Conservation (phyloP, 192 early-diverging fungal genomes). For the Coemansia sp. region DNA sequence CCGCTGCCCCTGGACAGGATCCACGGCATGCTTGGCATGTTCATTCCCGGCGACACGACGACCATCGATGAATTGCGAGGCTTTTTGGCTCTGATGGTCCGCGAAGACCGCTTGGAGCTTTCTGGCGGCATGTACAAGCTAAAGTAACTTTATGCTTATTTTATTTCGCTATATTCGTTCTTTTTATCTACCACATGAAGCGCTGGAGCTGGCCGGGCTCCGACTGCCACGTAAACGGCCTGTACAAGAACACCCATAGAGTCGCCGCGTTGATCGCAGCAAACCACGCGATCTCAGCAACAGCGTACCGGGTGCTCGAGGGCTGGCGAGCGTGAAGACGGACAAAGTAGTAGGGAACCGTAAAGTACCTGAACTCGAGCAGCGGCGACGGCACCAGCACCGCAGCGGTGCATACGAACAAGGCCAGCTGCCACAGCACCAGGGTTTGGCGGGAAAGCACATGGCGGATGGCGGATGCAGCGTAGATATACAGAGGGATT, state of each 20-base stretch:
- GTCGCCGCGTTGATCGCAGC: conserved; percentile 62
- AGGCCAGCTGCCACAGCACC: conserved; percentile 58
- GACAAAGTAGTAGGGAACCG: conserved; percentile 77
- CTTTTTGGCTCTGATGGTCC: conserved; percentile 52
- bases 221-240: conserved; percentile 72
- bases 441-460: conserved; percentile 40
- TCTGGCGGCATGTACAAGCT: conserved; percentile 40
- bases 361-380: conserved; percentile 94
- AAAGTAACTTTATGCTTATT: neutral
- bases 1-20: conserved; percentile 56
- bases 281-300: conserved; percentile 56
- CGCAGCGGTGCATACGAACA: conserved; percentile 53
- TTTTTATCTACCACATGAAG: conserved; percentile 97
- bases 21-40: conserved; percentile 54
- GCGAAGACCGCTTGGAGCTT: conserved; percentile 52
- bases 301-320: conserved; percentile 41
- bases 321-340: conserved; percentile 39
- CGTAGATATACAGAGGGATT: conserved; percentile 63
- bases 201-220: conserved; percentile 69
- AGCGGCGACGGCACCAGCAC: conserved; percentile 88
- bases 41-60: conserved; percentile 47
- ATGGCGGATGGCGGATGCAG: conserved; percentile 35
- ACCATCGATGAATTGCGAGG: conserved; percentile 39
- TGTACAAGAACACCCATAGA: conserved; percentile 69
- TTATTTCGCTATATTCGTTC: neutral